A percentile compares a stretch with the other conserved stretches of the same genome.
Conservation (phyloP, 2,329 filamentous ascomycete genomes). For the Fusarium nurragi region DNA sequence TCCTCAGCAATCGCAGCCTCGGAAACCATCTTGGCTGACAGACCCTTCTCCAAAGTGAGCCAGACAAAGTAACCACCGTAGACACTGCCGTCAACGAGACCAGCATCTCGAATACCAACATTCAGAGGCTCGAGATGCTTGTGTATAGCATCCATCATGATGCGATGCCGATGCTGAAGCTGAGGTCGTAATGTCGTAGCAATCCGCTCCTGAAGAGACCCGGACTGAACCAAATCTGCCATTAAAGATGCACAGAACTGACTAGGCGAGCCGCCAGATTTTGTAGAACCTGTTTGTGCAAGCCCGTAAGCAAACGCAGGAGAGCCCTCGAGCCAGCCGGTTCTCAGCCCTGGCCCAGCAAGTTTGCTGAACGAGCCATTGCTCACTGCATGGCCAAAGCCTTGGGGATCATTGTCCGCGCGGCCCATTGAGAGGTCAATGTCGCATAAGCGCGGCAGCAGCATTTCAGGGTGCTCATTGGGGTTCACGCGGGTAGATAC, state of each 20-base stretch:
- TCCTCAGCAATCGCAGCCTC: constrained; percentile 68
- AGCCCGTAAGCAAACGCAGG: constrained; percentile 62
- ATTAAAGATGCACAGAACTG: constrained; percentile 65
- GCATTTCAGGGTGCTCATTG: constrained; percentile 54
- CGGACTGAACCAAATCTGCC: constrained; percentile 57
- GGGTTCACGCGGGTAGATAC: constrained; percentile 40
- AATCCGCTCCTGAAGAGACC: constrained; percentile 58
- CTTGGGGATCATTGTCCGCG: constrained; percentile 51
- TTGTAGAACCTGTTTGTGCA: constrained; percentile 62
- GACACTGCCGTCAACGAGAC: constrained; percentile 55
- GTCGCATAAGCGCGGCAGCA: constrained; percentile 81
- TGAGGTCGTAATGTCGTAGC: constrained; percentile 54
- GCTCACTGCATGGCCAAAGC: constrained; percentile 81
- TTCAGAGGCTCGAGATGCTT: constrained; percentile 70
- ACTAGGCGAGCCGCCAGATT: constrained; percentile 66
- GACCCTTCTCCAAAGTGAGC: constrained; percentile 68
- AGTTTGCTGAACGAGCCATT: constrained; percentile 95
- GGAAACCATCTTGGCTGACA: constrained; percentile 65
- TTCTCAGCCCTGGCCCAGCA: constrained; percentile 79
- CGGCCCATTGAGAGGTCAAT: constrained; percentile 76
- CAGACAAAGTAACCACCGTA: constrained; percentile 90
- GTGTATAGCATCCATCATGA: constrained; percentile 68
- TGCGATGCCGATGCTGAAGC: constrained; percentile 56
- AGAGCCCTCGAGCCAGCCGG: constrained; percentile 87
- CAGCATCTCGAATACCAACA: constrained; percentile 55